Evolutionary conservation across 2,329 filamentous ascomycete species (phyloP).

Genomic region (Microdochium trichocladiopsis): DNA sequence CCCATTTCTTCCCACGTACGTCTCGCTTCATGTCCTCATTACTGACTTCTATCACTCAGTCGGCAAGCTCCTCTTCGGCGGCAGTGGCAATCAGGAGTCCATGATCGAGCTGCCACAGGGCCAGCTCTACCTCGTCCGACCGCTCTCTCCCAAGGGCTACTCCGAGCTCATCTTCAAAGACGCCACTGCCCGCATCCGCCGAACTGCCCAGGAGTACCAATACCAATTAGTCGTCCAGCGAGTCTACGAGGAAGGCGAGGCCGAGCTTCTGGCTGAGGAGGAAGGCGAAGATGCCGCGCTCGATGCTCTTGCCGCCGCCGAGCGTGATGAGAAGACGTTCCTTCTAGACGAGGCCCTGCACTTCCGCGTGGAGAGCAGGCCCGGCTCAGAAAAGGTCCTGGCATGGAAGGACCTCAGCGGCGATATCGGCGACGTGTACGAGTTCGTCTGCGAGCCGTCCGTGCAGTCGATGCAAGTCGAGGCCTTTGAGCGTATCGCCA

Average conservation of each 20-base stretch:
- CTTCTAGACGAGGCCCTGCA: conserved; percentile 87
- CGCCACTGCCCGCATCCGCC: conserved; percentile 83
- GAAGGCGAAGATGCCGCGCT: conserved; percentile 74
- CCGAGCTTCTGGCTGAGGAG: conserved; percentile 83
- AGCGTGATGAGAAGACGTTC: conserved; percentile 97
- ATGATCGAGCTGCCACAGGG: conserved; percentile 93
- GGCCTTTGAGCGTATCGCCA: conserved; percentile 74
- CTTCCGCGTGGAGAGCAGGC: conserved; percentile 76
- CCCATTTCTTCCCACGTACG: not conserved
- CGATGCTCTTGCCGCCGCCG: conserved; percentile 59
- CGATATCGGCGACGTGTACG: conserved; percentile 90
- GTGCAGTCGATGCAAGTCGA: conserved; percentile 64
- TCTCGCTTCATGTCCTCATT: conserved; percentile 1
- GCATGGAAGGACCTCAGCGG: conserved; percentile 95
- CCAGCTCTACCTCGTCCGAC: conserved; percentile 94
- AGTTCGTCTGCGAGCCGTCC: conserved; percentile 86
- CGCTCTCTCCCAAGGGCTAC: conserved; percentile 91
- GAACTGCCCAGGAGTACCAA: conserved; percentile 90
- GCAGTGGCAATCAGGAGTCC: conserved; percentile 70
- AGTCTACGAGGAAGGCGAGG: conserved; percentile 96
- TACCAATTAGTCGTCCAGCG: conserved; percentile 96
- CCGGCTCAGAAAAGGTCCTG: conserved; percentile 76
- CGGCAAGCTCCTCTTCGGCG: conserved; percentile 88
- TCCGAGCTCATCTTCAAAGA: conserved; percentile 99
- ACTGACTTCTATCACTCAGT: conserved; percentile 40